phyloP scores from a whole-genome alignment of 495 filamentous ascomycete species.

The Hypoxylon lenormandii region DNA sequence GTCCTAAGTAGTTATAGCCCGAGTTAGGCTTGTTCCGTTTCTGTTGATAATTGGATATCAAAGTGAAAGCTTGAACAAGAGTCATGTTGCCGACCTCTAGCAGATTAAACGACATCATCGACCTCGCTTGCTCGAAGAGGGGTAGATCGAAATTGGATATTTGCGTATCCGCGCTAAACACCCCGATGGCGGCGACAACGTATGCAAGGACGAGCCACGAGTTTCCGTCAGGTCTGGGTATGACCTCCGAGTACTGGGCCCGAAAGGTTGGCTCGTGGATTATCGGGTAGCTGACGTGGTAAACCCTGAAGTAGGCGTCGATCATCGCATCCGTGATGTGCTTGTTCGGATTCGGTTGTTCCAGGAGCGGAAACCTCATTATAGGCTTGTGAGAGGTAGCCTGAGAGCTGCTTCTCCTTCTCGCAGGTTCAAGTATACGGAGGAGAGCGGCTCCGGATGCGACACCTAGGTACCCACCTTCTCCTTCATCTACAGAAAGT shows the following conservation, averaged over 20 bases:
- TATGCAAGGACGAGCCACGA: constrained; percentile 66
- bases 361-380: constrained; percentile 5
- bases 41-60: constrained; percentile 68
- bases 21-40: constrained; percentile 68
- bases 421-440: constrained; percentile 24
- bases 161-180: constrained; percentile 63
- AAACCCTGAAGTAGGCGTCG: constrained; percentile 51
- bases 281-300: constrained; percentile 67
- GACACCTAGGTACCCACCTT: constrained; percentile 29
- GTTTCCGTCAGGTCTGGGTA: constrained; percentile 61
- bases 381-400: background rate
- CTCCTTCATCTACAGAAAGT: constrained; percentile 23
- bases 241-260: constrained; percentile 66
- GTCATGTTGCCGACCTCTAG: constrained; percentile 67
- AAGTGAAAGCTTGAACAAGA: constrained; percentile 63
- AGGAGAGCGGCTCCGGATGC: constrained; percentile 36
- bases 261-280: constrained; percentile 68
- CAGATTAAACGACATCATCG: constrained; percentile 57
- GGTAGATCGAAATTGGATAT: constrained; percentile 62
- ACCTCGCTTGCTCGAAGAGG: constrained; percentile 60
- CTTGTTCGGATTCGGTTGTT: constrained; percentile 24
- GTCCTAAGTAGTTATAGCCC: constrained; percentile 66
- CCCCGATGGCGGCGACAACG: constrained; percentile 63
- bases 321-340: constrained; percentile 32
- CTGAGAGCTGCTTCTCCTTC: background rate